Base-by-base conservation (phyloP, 2,329 filamentous ascomycete genomes). In the Alternaria consortialis region DNA sequence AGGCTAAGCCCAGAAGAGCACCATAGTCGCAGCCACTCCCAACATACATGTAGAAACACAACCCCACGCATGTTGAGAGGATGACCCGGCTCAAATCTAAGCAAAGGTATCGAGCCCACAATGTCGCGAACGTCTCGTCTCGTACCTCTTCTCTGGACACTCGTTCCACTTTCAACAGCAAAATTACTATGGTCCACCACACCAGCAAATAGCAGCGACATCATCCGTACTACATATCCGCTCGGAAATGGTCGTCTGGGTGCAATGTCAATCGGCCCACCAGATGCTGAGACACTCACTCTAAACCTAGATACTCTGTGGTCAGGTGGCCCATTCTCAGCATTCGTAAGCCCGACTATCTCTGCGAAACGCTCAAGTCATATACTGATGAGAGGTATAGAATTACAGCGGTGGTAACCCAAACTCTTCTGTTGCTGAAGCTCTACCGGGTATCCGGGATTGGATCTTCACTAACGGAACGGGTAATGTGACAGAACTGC, bases 271-370 rank as follows among this genome's bases (percentile, higher is more conserved):
- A 82, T 82, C 56, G 83, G 84, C 0, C 62, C 73, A 15, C 77
- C 83, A 0, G 80, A 80, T 3, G 63, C 71, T 2, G 83, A 85
- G 50, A 80, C 77, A 25, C 53, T 85, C 5, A 79, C 75, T 20
- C 56, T 85, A 37, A 86, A 86, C 51, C 64, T 84, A 17, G 84
- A 86, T 58, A 82, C 77, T 2, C 64, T 86, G 1, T 86, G 83
- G 84, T 81, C 80, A 2, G 83, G 82, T 3, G 84, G 84, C 0
- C 83, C 83, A 0, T 86, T 85, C 57, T 77, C 83, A 56, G 73
- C 69, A 39, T 69, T 70, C 17, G 81, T 81, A 65, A 66, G 74
- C 62, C 13, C 5, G 1, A 25, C 8, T n/a, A 12, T 5, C 1
- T 31, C 5, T 11, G 37, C 7, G 4, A 13, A 8, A 1, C 0